Percentiles rank a stretch among this genome's conserved stretches.
Evolutionary conservation across 73 alveolate species (phyloP).

Genomic region (Stentor roeselii): DNA sequence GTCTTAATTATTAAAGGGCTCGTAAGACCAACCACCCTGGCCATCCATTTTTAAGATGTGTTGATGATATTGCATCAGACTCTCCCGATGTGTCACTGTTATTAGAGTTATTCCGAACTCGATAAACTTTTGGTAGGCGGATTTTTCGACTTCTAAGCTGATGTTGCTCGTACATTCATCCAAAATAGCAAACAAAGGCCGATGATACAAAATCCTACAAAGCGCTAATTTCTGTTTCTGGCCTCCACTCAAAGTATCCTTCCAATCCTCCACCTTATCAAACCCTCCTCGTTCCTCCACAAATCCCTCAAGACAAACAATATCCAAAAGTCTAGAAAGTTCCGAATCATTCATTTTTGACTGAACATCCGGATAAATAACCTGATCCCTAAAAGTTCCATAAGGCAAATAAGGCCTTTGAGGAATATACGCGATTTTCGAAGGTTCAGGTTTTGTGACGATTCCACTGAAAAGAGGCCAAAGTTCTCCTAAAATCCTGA

Average conservation of each 20-base stretch:
- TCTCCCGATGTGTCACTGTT: constrained; percentile 86
- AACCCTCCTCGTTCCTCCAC: constrained; percentile 79
- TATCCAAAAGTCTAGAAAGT: constrained; percentile 56
- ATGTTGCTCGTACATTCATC: constrained; percentile 94
- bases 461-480: constrained; percentile 92
- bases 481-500: constrained; percentile 88
- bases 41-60: constrained; percentile 80
- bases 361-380: constrained; percentile 49
- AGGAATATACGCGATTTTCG: constrained; percentile 62
- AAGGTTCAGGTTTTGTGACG: constrained; percentile 67
- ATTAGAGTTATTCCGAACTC: constrained; percentile 79
- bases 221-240: constrained; percentile 90
- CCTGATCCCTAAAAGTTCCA: constrained; percentile 61
- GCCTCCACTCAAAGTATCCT: constrained; percentile 88
- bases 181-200: constrained; percentile 82
- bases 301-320: constrained; percentile 66
- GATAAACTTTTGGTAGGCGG: constrained; percentile 65
- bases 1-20: no score
- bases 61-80: constrained; percentile 84
- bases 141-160: constrained; percentile 78
- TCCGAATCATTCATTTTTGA: constrained; percentile 43
- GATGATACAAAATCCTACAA: constrained; percentile 90
- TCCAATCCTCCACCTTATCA: constrained; percentile 76
- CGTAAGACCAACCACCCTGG: constrained; percentile 65
- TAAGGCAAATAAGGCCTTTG: constrained; percentile 66